phyloP scores from a whole-genome alignment of 2,329 filamentous ascomycete species.

The Colletotrichum sp. region DNA sequence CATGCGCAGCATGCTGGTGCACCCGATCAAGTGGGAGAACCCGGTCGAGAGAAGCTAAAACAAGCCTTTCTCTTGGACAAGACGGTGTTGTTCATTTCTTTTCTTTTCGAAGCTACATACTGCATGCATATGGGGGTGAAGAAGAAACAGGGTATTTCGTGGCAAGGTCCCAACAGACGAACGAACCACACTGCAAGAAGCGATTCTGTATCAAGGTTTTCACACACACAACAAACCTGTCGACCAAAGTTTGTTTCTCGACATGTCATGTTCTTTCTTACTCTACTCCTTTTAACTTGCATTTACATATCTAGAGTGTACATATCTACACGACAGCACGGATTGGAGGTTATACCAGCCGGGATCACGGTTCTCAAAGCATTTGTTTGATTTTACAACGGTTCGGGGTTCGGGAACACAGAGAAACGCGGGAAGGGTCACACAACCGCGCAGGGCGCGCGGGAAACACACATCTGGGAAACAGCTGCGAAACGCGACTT shows the following conservation, averaged over 20 bases:
- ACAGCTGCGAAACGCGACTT: background rate
- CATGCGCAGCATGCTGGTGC: conserved; percentile 78
- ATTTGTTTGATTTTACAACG: background rate
- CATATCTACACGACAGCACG: conserved; percentile 14
- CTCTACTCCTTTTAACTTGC: background rate
- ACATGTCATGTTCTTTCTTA: background rate
- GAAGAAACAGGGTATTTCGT: background rate
- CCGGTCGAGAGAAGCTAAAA: conserved; percentile 43
- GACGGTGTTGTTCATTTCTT: background rate
- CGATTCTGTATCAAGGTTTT: background rate
- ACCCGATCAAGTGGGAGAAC: conserved; percentile 77
- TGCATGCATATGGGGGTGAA: background rate
- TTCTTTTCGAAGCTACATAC: background rate
- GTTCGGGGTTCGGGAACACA: background rate
- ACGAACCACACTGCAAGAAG: background rate
- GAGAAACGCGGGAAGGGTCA: background rate
- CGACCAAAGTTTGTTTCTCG: background rate
- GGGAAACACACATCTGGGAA: background rate
- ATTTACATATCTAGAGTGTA: conserved; percentile 16
- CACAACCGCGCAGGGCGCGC: background rate
- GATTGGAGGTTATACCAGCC: conserved; percentile 17
- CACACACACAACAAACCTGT: background rate
- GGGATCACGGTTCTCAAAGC: conserved; percentile 6
- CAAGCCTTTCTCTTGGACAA: background rate
- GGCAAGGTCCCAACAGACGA: background rate